Conservation (phyloP, 2,329 filamentous ascomycete species). For the Parascedosporium putredinis region DNA sequence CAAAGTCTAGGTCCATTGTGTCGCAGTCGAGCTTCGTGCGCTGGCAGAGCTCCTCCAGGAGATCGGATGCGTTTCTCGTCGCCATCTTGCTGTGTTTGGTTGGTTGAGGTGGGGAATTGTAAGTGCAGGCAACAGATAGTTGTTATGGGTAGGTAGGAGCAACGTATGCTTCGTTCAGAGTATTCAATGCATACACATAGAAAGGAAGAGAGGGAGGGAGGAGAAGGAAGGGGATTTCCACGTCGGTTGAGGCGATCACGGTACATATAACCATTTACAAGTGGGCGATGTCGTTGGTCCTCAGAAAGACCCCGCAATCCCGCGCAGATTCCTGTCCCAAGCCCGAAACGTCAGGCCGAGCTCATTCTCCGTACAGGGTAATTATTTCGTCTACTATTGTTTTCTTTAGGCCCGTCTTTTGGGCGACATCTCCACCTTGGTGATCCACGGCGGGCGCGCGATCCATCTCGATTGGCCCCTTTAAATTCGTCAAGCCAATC, state of each 20-base stretch:
- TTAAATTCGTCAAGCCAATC: too few relatives aligned
- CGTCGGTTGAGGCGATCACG: not conserved
- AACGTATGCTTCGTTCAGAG: too few relatives aligned
- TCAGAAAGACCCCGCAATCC: not conserved
- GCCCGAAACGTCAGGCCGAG: not conserved
- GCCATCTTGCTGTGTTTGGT: not conserved
- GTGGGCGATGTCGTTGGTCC: not conserved
- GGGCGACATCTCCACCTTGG: not conserved
- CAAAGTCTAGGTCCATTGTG: conserved; percentile 20
- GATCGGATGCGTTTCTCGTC: not conserved
- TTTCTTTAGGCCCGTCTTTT: not conserved
- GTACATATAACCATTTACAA: not conserved
- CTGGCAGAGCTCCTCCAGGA: conserved; percentile 19
- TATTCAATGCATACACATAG: too few relatives aligned
- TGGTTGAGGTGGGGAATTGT: not conserved
- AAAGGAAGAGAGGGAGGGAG: not conserved
- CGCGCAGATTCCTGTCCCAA: not conserved
- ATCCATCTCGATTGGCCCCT: not conserved
- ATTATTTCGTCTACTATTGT: not conserved
- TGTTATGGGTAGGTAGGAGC: too few relatives aligned
- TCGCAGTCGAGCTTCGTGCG: conserved; percentile 23
- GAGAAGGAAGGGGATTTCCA: not conserved
- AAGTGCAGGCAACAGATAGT: too few relatives aligned
- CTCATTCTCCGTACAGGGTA: not conserved
- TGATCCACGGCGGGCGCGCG: not conserved